Evolutionary conservation across 768 basidiomycete genomes (phyloP), one percentile per base, ranked within the genome.

Genomic region (Mycena olivaceomarginata): DNA sequence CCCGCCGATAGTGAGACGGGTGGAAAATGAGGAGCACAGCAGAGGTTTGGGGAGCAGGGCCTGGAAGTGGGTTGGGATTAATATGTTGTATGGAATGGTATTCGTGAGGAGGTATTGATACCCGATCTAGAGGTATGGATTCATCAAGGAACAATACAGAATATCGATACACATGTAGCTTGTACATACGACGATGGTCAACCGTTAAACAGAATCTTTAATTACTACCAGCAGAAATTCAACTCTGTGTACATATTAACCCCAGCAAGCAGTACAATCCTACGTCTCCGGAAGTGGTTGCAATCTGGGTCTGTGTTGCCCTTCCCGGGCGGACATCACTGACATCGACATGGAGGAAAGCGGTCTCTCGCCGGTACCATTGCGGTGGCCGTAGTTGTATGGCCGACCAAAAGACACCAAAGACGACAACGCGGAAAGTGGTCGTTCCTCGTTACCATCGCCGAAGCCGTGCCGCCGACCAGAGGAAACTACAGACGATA

Each of bases 11-110:
- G 31, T 64, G 6, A 45, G 76, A n/a, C 46, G 60, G 7, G 76
- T 77, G 22, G 12, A 63, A 12, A 59, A 68, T 39, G 76, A 73
- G 67, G 76, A 16, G 66, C 76, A 77, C 37, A 71, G 59, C 9
- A 37, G 51, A 0, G n/a, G 31, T 4, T 41, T 72, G 59, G 62
- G 71, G 7, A 45, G 46, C n/a, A 63, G 76, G 53, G 63, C 76
- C 16, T 31, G 40, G 1, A 73, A 77, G 53, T 77, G 67, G 71
- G 65, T 77, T 40, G 72, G 76, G 25, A 51, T 69, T 20, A 60
- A 73, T 11, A 68, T 77, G 66, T 22, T 73, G 67, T 77, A 68
- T 51, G 71, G 67, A 15, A 60, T 77, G 48, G 48, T 68, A 8
- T 63, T 77, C 20, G 71, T 77, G 18, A 69, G 60, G 62, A 4